Evolutionary conservation across 306 rosid genomes (phyloP), one percentile per base, ranked within the genome.

Genomic region (Leucaena leucocephala): DNA sequence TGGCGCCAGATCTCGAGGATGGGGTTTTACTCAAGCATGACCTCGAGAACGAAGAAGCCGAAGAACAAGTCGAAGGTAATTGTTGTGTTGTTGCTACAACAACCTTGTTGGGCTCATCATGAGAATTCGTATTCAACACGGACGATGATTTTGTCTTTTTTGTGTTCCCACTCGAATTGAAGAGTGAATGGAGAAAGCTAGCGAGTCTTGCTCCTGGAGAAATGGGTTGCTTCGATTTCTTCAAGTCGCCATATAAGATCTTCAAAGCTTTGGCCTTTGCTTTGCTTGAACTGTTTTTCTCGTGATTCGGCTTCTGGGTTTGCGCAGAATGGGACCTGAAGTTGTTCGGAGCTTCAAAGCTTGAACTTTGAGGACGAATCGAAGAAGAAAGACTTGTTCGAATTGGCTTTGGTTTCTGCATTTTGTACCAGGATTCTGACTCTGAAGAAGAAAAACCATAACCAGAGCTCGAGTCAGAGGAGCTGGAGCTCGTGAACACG

Each of bases 381-480:
- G 74, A 35, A 9, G 69, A 35, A 39, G 84, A 84, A 35, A 84
- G 8, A 21, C 87, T 91, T 43, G 97, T 90, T 54, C 93, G 87
- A 71, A 93, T 89, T 2, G 96, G 96, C 84, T 93, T 95, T 2
- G 91, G 97, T 82, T 88, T 82, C 21, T 82, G 94, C 38, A 83
- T 80, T 63, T 84, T 79, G 71, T 89, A 61, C 68, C 43, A 71
- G 4, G 91, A 91, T 8, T 93, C 99, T 2, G 99, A 90, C 76
- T 95, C 99, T 6, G 98, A 95, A 8, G 99, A 91, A 27, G 99
- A 95, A 63, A 90, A 93, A 2, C 92, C 91, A 10, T 97, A 93
- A 17, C 83, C 89, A 19, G 89, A 88, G 43, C 97, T 92, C 9
- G 97, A 92, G 10, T 90, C 97, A 5, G 97, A 94, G 63, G 98